Conservation (phyloP, 192 early-diverging fungal genomes). For the Endogone sp. region DNA sequence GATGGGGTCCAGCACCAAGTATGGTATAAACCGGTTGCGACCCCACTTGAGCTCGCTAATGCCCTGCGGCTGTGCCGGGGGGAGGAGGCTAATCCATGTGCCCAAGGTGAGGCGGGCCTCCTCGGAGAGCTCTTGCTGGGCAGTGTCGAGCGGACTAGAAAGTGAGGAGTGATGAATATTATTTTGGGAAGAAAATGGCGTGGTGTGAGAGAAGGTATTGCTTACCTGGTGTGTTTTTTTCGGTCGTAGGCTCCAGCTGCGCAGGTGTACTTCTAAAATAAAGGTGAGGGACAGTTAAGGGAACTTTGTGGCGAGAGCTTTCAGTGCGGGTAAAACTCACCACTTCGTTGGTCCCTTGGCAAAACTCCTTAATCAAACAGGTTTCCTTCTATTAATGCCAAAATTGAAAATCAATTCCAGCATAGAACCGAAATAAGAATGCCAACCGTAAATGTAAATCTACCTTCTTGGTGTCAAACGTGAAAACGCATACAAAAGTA, state of each 20-base stretch:
- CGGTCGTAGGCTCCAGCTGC: slow-evolving; percentile 50
- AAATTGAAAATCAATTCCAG: no score
- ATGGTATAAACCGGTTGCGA: slow-evolving; percentile 54
- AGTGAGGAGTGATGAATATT: not conserved
- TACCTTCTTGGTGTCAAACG: slow-evolving; percentile 45
- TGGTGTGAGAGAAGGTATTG: not conserved
- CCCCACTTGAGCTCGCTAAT: slow-evolving; percentile 60
- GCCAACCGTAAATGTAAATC: no score
- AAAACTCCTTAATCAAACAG: slow-evolving; percentile 48
- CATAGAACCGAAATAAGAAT: no score
- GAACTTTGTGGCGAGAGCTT: no score
- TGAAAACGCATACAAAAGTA: slow-evolving; percentile 43
- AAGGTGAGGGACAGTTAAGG: not conserved
- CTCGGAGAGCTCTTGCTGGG: slow-evolving; percentile 52
- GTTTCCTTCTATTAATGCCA: slow-evolving; percentile 52
- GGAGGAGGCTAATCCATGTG: slow-evolving; percentile 38
- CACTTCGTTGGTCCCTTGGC: slow-evolving; percentile 55
- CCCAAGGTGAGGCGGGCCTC: slow-evolving; percentile 52
- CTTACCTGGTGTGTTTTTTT: slow-evolving; percentile 40
- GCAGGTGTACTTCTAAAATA: slow-evolving; percentile 47
- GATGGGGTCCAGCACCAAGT: slow-evolving; percentile 42
- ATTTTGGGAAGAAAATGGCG: not conserved
- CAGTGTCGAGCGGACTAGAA: slow-evolving; percentile 38
- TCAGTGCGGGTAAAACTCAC: slow-evolving; percentile 23
- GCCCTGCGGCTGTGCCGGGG: slow-evolving; percentile 35